phyloP scores from a whole-genome alignment of 805 yeast genomes.

The Kodamaea kakaduensis region DNA sequence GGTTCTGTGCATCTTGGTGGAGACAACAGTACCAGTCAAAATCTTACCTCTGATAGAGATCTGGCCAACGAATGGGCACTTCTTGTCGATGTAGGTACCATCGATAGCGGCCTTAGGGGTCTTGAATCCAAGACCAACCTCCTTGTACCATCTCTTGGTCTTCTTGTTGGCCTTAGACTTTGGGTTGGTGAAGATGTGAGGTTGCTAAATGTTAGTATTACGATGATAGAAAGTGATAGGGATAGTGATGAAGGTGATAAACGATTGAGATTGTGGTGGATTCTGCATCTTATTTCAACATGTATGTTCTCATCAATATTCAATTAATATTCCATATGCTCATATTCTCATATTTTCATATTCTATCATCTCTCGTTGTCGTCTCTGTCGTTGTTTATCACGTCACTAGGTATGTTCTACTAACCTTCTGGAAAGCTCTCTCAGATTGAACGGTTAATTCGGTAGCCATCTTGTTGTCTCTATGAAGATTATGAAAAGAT shows the following conservation, averaged over 20 bases:
- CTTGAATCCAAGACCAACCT: constrained; percentile 99
- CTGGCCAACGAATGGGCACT: constrained; percentile 98
- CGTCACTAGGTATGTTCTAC: too few species aligned
- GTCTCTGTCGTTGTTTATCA: background rate
- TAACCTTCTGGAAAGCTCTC: constrained; percentile 99
- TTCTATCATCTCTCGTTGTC: background rate
- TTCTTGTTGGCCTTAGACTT: constrained; percentile 97
- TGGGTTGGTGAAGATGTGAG: constrained; percentile 99
- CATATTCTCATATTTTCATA: background rate
- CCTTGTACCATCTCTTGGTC: constrained; percentile 99
- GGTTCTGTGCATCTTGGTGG: constrained; percentile 99
- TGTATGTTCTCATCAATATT: too few species aligned
- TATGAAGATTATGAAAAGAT: constrained; percentile 13
- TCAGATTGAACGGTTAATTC: constrained; percentile 99
- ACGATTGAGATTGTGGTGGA: too few species aligned
- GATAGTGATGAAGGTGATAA: background rate
- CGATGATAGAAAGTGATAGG: background rate
- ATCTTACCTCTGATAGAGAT: constrained; percentile 99
- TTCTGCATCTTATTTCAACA: background rate
- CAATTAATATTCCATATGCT: too few species aligned
- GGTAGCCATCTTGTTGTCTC: constrained; percentile 78
- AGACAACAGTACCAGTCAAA: constrained; percentile 98
- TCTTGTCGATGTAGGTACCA: constrained; percentile 99
- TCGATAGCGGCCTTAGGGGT: constrained; percentile 98
- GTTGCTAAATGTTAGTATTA: constrained; percentile 73